phyloP scores from a whole-genome alignment of 768 basidiomycete species.

The Boletellus emodensis region DNA sequence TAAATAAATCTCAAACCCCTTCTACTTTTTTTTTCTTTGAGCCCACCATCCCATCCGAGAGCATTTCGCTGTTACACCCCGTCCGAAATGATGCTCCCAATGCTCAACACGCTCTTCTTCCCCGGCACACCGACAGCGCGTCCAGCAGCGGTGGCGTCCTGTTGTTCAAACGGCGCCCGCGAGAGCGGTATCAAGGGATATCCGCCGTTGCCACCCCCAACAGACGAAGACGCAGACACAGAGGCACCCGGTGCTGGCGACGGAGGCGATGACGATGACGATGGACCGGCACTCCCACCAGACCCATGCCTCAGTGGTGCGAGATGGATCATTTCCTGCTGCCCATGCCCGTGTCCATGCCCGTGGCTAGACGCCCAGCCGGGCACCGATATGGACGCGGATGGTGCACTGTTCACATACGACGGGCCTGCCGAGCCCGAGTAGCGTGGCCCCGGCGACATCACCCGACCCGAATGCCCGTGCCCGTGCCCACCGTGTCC shows the following conservation, averaged over 20 bases:
- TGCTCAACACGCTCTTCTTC: slow-evolving; percentile 67
- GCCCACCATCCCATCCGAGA: too few relatives aligned
- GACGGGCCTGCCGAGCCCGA: slow-evolving; percentile 2
- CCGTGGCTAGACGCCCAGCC: slow-evolving; percentile 18
- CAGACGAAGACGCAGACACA: slow-evolving; percentile 9
- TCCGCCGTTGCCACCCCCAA: slow-evolving; percentile 2
- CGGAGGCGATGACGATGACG: slow-evolving; percentile 27
- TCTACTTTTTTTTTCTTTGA: too few relatives aligned
- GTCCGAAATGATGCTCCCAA: slow-evolving; percentile 67
- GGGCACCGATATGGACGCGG: slow-evolving; percentile 1
- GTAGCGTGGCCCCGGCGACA: slow-evolving; percentile 23
- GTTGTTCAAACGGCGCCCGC: slow-evolving; percentile 31
- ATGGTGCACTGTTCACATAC: slow-evolving; percentile 3
- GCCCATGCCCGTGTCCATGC: slow-evolving; percentile 25
- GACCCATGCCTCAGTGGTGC: slow-evolving; percentile 30
- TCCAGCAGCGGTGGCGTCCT: slow-evolving; percentile 16
- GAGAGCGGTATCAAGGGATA: slow-evolving; percentile 31
- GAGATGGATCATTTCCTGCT: slow-evolving; percentile 34
- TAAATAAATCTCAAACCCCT: too few relatives aligned
- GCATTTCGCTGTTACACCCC: slow-evolving; percentile 10
- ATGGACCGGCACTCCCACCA: slow-evolving; percentile 12
- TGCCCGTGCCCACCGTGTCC: not conserved
- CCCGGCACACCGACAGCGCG: slow-evolving; percentile 21
- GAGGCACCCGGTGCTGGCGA: slow-evolving; percentile 20
- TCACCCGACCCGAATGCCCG: slow-evolving; percentile 11